A percentile compares a stretch with the other conserved stretches of the same genome.
phyloP scores from a whole-genome alignment of 192 early-diverging fungal genomes.

The Podila epicladia region DNA sequence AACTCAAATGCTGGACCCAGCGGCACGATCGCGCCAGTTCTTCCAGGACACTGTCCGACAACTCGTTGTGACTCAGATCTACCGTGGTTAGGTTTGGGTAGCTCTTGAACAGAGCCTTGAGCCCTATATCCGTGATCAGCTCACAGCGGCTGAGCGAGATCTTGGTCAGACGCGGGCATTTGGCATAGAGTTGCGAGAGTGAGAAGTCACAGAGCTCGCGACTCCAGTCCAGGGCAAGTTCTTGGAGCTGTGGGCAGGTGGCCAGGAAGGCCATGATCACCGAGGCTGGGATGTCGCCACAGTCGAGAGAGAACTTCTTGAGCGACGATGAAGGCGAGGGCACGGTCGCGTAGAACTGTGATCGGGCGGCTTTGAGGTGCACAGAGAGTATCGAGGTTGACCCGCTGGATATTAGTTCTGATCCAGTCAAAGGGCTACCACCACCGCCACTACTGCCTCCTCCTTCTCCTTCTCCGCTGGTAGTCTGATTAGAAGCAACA shows the following conservation, averaged over 20 bases:
- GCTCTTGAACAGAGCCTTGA: slow-evolving; percentile 12
- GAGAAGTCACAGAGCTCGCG: slow-evolving; percentile 27
- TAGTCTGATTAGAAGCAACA: neutral
- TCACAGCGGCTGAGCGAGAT: slow-evolving; percentile 25
- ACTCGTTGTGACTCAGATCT: slow-evolving; percentile 9
- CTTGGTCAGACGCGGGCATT: slow-evolving; percentile 22
- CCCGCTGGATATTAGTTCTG: neutral
- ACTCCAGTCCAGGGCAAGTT: slow-evolving; percentile 30
- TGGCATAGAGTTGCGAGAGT: slow-evolving; percentile 1
- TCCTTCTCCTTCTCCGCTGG: neutral
- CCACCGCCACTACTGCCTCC: slow-evolving; percentile 3
- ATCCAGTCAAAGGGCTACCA: neutral
- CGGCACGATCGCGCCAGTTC: slow-evolving; percentile 26
- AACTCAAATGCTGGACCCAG: slow-evolving; percentile 22
- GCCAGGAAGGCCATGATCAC: slow-evolving; percentile 35
- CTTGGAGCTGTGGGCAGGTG: slow-evolving; percentile 21
- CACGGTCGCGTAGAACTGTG: neutral
- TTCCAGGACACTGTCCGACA: slow-evolving; percentile 32
- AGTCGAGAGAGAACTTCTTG: slow-evolving; percentile 25
- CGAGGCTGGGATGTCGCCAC: slow-evolving; percentile 41
- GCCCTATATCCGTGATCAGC: slow-evolving; percentile 10
- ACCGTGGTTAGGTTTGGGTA: slow-evolving; percentile 19
- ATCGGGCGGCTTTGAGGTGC: slow-evolving; percentile 14
- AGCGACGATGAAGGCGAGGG: slow-evolving; percentile 11
- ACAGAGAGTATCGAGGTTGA: slow-evolving; percentile 25